Conservation (phyloP, 495 filamentous ascomycete species). For the Penicillium waksmanii region DNA sequence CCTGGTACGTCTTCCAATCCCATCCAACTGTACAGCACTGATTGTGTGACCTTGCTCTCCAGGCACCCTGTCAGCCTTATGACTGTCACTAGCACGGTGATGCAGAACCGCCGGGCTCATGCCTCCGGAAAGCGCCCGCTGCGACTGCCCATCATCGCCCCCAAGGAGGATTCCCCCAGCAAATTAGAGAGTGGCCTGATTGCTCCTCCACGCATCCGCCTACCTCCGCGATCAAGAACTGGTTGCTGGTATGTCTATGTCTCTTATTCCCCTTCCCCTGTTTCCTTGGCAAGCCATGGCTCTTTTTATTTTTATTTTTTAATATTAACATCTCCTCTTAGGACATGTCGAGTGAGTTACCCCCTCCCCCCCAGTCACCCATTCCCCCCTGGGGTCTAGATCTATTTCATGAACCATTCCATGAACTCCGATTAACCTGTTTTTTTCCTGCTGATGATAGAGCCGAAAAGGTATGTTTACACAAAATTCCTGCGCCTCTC, state of each 20-base stretch:
- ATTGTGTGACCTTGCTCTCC: not conserved
- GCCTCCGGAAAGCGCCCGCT: conserved; percentile 41
- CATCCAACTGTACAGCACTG: conserved; percentile 11
- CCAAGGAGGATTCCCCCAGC: conserved; percentile 44
- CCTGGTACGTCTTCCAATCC: conserved; percentile 18
- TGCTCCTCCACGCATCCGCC: conserved; percentile 47
- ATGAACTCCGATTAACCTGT: not conserved
- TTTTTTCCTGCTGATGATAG: conserved; percentile 19
- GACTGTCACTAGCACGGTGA: conserved; percentile 42
- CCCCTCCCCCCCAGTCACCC: not conserved
- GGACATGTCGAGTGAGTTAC: conserved; percentile 55
- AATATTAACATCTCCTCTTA: conserved; percentile 21
- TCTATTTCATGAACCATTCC: conserved; percentile 13
- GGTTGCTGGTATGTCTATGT: conserved; percentile 53
- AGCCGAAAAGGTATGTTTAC: conserved; percentile 53
- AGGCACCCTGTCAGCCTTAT: conserved; percentile 33
- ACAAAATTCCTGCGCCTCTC: not conserved
- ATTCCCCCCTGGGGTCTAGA: not conserved
- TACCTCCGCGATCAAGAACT: conserved; percentile 57
- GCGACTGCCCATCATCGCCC: conserved; percentile 52
- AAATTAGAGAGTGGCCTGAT: conserved; percentile 34
- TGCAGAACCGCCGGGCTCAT: conserved; percentile 40
- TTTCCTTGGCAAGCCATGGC: conserved; percentile 2
- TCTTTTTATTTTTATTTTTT: conserved; percentile 4
- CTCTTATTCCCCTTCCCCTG: conserved; percentile 16